A percentile compares a stretch with the other conserved stretches of the same genome.
Conservation (phyloP, 345 rosid species). For the Psidium guajava region DNA sequence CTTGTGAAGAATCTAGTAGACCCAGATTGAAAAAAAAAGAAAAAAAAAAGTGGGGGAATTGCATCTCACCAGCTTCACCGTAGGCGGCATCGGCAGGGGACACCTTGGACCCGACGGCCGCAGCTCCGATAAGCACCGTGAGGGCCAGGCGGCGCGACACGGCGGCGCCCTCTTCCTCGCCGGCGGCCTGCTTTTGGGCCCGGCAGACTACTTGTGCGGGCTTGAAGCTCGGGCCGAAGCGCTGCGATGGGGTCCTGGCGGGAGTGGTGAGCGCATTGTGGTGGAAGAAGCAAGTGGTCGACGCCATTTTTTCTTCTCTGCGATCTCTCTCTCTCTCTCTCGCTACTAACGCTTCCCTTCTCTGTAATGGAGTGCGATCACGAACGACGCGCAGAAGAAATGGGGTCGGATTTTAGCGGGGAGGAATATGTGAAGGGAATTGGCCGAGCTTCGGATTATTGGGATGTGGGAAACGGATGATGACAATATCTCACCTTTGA, state of each 20-base stretch:
- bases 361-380: neutral
- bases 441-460: constrained; percentile 30
- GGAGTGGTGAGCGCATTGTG: constrained; percentile 44
- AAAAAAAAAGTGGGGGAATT: neutral
- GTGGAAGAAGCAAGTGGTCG: constrained; percentile 62
- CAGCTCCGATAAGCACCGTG: constrained; percentile 67
- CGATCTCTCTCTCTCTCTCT: neutral
- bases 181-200: constrained; percentile 44
- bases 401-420: no score
- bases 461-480: no score
- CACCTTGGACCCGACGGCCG: constrained; percentile 68
- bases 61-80: constrained; percentile 69
- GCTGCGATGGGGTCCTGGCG: constrained; percentile 22
- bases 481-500: constrained; percentile 23
- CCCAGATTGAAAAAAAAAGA: neutral
- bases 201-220: constrained; percentile 46
- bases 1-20: neutral
- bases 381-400: neutral
- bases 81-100: constrained; percentile 96
- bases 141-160: constrained; percentile 83
- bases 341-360: neutral
- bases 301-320: constrained; percentile 33
- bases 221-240: constrained; percentile 28
- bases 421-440: constrained; percentile 17
- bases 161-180: neutral